Evolutionary conservation across 2,329 filamentous ascomycete genomes (phyloP).

Genomic region (Scedosporium minutisporum): DNA sequence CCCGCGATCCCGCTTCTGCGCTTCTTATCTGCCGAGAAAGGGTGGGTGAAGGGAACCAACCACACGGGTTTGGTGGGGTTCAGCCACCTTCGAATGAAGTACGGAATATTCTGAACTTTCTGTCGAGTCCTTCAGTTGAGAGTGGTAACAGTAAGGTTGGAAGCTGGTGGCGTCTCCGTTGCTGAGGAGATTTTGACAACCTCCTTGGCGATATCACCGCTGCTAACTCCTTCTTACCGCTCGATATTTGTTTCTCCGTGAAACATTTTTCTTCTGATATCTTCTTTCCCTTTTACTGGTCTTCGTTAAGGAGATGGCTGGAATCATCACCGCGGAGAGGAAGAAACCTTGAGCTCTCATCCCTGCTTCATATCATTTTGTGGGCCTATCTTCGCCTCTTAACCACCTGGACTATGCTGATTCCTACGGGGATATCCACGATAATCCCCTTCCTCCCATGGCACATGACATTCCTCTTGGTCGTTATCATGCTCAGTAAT

Average conservation of each 20-base stretch:
- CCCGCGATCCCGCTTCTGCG: neutral
- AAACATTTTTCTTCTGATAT: neutral
- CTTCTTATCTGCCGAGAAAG: neutral
- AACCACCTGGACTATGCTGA: too few species aligned
- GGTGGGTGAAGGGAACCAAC: neutral
- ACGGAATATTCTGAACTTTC: neutral
- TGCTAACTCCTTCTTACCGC: neutral
- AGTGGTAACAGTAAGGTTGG: neutral
- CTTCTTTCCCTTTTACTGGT: neutral
- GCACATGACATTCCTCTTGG: neutral
- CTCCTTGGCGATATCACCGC: neutral
- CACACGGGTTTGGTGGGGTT: neutral
- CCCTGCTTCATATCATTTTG: neutral
- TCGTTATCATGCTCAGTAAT: neutral
- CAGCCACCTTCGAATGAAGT: neutral
- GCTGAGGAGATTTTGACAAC: neutral
- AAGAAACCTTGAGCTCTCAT: neutral
- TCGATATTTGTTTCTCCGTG: neutral
- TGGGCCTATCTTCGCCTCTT: neutral
- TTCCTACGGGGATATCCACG: neutral
- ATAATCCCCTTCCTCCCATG: neutral
- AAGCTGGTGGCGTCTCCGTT: neutral
- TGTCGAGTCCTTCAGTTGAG: neutral
- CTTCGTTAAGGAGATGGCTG: neutral
- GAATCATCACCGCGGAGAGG: neutral